These are phyloP conservation scores for Pythium volutum DNA, from an alignment of 352 stramenopile genomes.

Conservation along the genomic window DNA sequence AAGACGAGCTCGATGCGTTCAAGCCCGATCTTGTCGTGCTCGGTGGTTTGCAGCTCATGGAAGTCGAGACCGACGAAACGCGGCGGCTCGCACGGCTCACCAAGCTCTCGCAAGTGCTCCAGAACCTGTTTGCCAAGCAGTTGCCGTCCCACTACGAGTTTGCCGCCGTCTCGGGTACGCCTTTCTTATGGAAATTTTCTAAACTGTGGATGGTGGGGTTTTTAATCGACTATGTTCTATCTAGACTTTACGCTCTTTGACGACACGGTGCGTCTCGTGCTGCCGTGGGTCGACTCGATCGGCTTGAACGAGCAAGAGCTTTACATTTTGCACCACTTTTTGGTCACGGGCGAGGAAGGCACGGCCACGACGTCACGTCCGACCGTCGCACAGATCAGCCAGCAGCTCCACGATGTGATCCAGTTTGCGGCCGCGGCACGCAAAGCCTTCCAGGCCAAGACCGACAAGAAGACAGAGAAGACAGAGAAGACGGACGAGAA, in stretches of 20 bases:
- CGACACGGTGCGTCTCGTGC: conserved; percentile 71
- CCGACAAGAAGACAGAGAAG: conserved; percentile 13
- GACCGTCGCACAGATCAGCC: conserved; percentile 67
- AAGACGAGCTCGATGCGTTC: conserved; percentile 53
- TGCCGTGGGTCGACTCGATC: conserved; percentile 78
- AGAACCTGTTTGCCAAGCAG: conserved; percentile 60
- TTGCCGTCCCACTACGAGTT: conserved; percentile 81
- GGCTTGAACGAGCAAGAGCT: conserved; percentile 84
- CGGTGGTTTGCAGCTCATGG: conserved; percentile 80
- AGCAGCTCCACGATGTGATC: conserved; percentile 71
- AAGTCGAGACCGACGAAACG: conserved; percentile 68
- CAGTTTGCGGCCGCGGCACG: conserved; percentile 49
- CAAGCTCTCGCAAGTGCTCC: conserved; percentile 65
- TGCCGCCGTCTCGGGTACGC: conserved; percentile 62
- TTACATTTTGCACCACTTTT: conserved; percentile 78
- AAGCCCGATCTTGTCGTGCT: conserved; percentile 73
- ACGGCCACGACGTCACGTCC: conserved; percentile 74
- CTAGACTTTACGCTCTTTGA: conserved; percentile 80
- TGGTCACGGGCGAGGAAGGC: conserved; percentile 68
- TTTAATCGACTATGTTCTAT: not conserved
- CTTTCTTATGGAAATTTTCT: not conserved
- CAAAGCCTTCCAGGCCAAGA: conserved; percentile 32
- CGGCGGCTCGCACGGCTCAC: conserved; percentile 48
- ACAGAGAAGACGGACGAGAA: conserved; percentile 14
- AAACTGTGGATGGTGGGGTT: too few species aligned